These are phyloP conservation scores for Phytophthora syringae DNA, from an alignment of 352 stramenopile species.

Conservation along the genomic window DNA sequence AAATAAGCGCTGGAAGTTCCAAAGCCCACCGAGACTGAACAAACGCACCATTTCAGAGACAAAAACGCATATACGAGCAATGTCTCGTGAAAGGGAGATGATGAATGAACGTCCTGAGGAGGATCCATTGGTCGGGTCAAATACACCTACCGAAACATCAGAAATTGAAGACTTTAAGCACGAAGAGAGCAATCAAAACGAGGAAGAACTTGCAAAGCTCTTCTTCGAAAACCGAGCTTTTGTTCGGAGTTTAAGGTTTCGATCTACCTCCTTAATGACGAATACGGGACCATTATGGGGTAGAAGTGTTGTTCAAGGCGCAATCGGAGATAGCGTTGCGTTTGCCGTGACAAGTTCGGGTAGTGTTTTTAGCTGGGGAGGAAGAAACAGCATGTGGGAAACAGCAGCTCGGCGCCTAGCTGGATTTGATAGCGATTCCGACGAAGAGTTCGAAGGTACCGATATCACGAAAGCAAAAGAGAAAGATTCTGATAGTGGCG, in stretches of 20 bases:
- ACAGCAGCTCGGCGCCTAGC: conserved; percentile 19
- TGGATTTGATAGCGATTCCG: conserved; percentile 43
- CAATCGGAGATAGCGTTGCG: conserved; percentile 87
- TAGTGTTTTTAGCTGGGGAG: conserved; percentile 92
- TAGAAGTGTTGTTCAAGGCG: conserved; percentile 75
- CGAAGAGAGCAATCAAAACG: conserved; percentile 39
- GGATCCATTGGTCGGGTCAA: conserved; percentile 11
- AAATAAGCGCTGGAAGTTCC: conserved; percentile 74
- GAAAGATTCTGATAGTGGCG: conserved; percentile 8
- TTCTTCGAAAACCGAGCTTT: conserved; percentile 77
- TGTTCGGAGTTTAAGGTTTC: conserved; percentile 71
- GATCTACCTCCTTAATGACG: conserved; percentile 70
- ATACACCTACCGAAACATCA: conserved; percentile 23
- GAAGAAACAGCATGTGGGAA: conserved; percentile 63
- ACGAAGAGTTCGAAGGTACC: conserved; percentile 21
- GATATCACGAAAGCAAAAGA: conserved; percentile 15
- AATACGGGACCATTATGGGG: conserved; percentile 94
- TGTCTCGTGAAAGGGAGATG: conserved; percentile 18
- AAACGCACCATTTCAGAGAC: conserved; percentile 38
- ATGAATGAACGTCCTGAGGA: conserved; percentile 7
- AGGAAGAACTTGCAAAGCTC: conserved; percentile 64
- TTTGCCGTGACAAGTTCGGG: conserved; percentile 86
- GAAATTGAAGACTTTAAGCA: conserved; percentile 29
- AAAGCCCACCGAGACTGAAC: conserved; percentile 69
- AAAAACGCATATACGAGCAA: conserved; percentile 31